Conservation (phyloP, 2,329 filamentous ascomycete genomes). For the Colletotrichum limetticola region DNA sequence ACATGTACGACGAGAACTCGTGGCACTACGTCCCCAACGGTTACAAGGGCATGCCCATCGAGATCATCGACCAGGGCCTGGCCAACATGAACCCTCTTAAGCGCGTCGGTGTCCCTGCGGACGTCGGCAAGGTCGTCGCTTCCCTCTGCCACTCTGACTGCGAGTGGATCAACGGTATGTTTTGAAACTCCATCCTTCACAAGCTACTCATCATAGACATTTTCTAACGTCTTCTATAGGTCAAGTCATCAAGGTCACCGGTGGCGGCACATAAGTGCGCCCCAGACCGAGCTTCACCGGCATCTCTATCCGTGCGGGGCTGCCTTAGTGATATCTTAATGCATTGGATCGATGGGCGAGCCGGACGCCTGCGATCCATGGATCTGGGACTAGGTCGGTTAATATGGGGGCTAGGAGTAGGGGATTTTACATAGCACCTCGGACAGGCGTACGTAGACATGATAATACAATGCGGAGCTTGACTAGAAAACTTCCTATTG, state of each 20-base stretch:
- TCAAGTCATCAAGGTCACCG: slow-evolving; percentile 52
- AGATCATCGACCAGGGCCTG: slow-evolving; percentile 65
- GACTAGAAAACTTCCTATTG: background rate
- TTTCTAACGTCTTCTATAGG: slow-evolving; percentile 58
- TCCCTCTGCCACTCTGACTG: slow-evolving; percentile 67
- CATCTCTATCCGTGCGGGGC: slow-evolving; percentile 18
- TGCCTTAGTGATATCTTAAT: slow-evolving; percentile 21
- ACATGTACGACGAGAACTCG: slow-evolving; percentile 80
- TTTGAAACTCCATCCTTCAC: slow-evolving; percentile 15
- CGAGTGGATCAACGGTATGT: slow-evolving; percentile 73
- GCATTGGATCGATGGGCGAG: slow-evolving; percentile 15
- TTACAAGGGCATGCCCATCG: slow-evolving; percentile 59
- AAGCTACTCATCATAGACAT: slow-evolving; percentile 58
- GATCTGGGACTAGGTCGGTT: slow-evolving; percentile 10
- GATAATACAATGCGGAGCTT: background rate
- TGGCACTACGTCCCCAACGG: slow-evolving; percentile 73
- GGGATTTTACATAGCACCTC: background rate
- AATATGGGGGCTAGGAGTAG: slow-evolving; percentile 1
- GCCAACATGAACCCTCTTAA: slow-evolving; percentile 68
- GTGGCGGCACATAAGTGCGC: slow-evolving; percentile 40
- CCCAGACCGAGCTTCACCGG: background rate
- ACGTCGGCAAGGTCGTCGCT: slow-evolving; percentile 68
- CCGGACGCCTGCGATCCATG: slow-evolving; percentile 14
- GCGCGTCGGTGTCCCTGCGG: slow-evolving; percentile 66
- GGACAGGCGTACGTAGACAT: slow-evolving; percentile 26